Base-by-base conservation (phyloP, 139 green algal genomes). In the Chlamydomonas schloesseri region DNA sequence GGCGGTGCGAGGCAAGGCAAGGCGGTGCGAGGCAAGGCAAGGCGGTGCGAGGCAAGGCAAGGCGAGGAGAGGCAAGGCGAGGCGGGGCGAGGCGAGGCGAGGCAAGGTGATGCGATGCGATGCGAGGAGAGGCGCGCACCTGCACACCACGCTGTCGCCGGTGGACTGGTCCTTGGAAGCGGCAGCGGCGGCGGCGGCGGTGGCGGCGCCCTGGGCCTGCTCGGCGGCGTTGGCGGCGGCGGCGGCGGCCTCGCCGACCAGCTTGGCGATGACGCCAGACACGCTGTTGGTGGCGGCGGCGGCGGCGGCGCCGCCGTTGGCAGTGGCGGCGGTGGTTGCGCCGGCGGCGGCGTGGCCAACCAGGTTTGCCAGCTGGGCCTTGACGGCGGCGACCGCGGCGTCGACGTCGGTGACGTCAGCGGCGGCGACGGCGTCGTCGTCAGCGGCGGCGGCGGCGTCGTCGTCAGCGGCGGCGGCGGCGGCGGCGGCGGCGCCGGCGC, bases 71-170 rank as follows among this genome's bases (percentile, higher is more conserved):
- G n/a, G n/a, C n/a, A n/a, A n/a, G n/a, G n/a, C n/a, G n/a, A n/a
- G n/a, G n/a, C n/a, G n/a, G n/a, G n/a, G n/a, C n/a, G n/a, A n/a
- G n/a, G n/a, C n/a, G n/a, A n/a, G n/a, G n/a, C n/a, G n/a, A n/a
- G n/a, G n/a, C n/a, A n/a, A n/a, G n/a, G n/a, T n/a, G n/a, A n/a
- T n/a, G n/a, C n/a, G n/a, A n/a, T n/a, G n/a, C n/a, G n/a, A n/a
- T n/a, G n/a, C n/a, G n/a, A n/a, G n/a, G n/a, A n/a, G 42, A 50
- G 6, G 42, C 42, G 8, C 42, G 42, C 42, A 50, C 42, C 42
- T 50, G 42, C 42, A 82, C 65, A 77, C 64, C 55, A 89, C 37
- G 67, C 36, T 64, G 70, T 84, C 74, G 64, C 73, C 81, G 29
- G 42, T 50, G 6, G 42, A 50, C 42, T 50, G 6, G 42, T 5